Conservation (phyloP, 257 asterid species). For the Cinchona pubescens region DNA sequence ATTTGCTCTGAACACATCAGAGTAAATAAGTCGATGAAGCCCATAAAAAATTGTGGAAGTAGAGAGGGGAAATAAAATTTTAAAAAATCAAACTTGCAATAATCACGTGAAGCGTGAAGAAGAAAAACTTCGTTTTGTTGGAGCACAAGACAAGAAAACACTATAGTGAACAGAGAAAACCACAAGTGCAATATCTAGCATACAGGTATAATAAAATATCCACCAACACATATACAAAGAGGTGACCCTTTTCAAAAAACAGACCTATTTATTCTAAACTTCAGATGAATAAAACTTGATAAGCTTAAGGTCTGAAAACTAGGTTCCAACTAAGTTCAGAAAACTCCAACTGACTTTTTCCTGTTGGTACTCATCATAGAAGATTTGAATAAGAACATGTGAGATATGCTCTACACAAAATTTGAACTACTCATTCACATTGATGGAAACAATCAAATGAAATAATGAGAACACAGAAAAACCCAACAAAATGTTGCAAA, state of each 20-base stretch:
- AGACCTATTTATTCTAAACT: neutral
- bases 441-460: neutral
- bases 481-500: too few species aligned
- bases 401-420: neutral
- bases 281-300: neutral
- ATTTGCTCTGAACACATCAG: constrained; percentile 51
- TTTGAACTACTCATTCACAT: neutral
- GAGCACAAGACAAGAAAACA: neutral
- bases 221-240: neutral
- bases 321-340: neutral
- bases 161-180: neutral
- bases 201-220: neutral
- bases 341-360: neutral
- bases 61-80: neutral
- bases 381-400: neutral
- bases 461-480: neutral
- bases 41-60: neutral
- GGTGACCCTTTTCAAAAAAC: too few species aligned
- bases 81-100: neutral
- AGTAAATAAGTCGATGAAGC: constrained; percentile 5
- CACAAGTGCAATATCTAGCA: neutral
- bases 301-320: neutral
- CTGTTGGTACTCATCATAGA: neutral
- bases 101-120: constrained; percentile 1
- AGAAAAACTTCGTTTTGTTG: neutral